Evolutionary conservation across 495 filamentous ascomycete genomes (phyloP).

Genomic region (Neurospora sp.): DNA sequence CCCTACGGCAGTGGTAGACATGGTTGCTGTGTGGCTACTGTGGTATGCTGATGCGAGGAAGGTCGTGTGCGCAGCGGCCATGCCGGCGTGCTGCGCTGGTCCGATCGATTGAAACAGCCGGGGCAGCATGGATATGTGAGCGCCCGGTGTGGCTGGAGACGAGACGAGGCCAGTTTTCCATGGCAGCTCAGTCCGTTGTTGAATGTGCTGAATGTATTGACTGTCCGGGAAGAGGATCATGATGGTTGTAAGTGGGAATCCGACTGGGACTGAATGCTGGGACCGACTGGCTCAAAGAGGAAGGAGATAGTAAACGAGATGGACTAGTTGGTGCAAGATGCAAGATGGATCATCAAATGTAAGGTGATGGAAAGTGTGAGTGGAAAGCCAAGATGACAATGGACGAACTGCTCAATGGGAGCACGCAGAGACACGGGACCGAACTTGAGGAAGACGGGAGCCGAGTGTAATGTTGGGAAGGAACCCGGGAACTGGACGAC

Average conservation of each 20-base stretch:
- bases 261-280: neutral
- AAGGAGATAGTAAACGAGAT: neutral
- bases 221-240: neutral
- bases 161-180: neutral
- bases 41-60: neutral
- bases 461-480: neutral
- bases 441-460: neutral
- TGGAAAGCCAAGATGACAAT: neutral
- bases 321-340: neutral
- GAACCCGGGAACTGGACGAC: neutral
- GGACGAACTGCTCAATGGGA: neutral
- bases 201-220: neutral
- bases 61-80: neutral
- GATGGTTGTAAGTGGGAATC: neutral
- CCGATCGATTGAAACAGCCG: slow-evolving; percentile 6
- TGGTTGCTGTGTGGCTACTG: neutral
- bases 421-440: neutral
- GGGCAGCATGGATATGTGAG: neutral
- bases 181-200: neutral
- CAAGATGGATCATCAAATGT: neutral
- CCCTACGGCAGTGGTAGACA: neutral
- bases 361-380: neutral
- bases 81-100: neutral
- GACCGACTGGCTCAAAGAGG: neutral
- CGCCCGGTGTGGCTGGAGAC: slow-evolving; percentile 3